phyloP scores from a whole-genome alignment of 1,284 basidiomycete genomes.

The Rhodotorula sp. region DNA sequence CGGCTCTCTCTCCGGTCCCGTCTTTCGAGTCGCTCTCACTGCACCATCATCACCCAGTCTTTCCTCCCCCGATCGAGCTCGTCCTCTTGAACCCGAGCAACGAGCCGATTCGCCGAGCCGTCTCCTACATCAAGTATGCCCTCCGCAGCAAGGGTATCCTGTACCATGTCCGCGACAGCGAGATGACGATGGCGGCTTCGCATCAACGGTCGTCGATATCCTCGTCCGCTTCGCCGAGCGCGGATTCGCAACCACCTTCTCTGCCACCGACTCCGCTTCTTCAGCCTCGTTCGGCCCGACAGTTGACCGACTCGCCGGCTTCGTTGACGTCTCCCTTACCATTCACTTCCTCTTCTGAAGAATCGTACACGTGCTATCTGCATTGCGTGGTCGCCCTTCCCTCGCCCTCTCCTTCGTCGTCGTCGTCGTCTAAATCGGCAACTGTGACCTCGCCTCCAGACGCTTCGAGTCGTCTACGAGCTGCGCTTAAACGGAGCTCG shows the following conservation, averaged over 20 bases:
- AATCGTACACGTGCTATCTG: constrained; percentile 25
- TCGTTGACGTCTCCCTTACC: constrained; percentile 2
- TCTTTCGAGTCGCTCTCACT: constrained; percentile 43
- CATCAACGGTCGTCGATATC: neutral
- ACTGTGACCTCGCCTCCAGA: neutral
- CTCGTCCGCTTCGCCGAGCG: neutral
- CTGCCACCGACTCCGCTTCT: constrained; percentile 10
- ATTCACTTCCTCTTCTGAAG: neutral
- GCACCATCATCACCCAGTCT: constrained; percentile 33
- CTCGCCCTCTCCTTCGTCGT: neutral
- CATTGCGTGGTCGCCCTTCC: constrained; percentile 33
- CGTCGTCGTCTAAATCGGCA: neutral
- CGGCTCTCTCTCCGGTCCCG: constrained; percentile 30
- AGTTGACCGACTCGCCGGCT: neutral
- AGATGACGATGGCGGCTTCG: neutral
- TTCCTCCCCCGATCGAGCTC: constrained; percentile 40
- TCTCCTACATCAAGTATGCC: constrained; percentile 54
- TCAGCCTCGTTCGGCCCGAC: constrained; percentile 7
- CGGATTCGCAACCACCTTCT: neutral
- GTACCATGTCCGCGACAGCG: constrained; percentile 53
- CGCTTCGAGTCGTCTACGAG: neutral
- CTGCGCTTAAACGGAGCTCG: neutral
- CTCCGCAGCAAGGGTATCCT: constrained; percentile 57
- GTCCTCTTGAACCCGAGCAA: constrained; percentile 49
- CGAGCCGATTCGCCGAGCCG: constrained; percentile 49